Evolutionary conservation across 441 rosid species (phyloP), one percentile per base, ranked within the genome.

Genomic region (Populus hybrid): DNA sequence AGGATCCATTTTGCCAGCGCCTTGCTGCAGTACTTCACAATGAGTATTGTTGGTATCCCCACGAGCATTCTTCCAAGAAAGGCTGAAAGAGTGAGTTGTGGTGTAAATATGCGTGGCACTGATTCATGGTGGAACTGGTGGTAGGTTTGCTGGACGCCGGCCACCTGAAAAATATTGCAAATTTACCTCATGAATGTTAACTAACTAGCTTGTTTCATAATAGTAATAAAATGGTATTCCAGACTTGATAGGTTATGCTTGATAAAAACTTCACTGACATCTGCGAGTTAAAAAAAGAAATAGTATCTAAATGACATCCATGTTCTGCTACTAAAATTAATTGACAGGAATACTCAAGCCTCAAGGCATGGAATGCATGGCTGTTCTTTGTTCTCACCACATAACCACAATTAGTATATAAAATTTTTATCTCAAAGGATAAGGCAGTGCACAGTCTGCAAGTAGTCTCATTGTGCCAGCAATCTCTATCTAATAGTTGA

Each of bases 71-170:
- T 90, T 71, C 94, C 94, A 0, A 82, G 23, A 77, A 93, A 86
- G 6, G 81, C 80, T 0, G 76, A 77, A 26, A 85, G 0, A 0
- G 82, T 71, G n/a, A 94, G 89, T 65, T 91, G 87, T 0, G 86
- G 82, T 3, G 93, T 85, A 63, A 93, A 92, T 70, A 96, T 69
- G 63, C 82, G 81, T 0, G 97, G 92, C 46, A 85, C 92, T 0
- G 86, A 90, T 83, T 92, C 98, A 10, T 94, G 99, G 87, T 96
- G 98, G 86, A 91, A 96, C 86, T 94, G 98, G 68, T 84, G 79
- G 85, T 90, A 94, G 5, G 98, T 92, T 83, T 88, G 98, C 75
- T 94, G 98, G 76, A 96, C 82, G 35, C 99, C 99, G 0, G 92
- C 72, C 16, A 94, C 93, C 99, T 96, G 87, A 69, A 77, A 67